Evolutionary conservation across 805 yeast species (phyloP).

Genomic region (Metschnikowia santaceciliae): DNA sequence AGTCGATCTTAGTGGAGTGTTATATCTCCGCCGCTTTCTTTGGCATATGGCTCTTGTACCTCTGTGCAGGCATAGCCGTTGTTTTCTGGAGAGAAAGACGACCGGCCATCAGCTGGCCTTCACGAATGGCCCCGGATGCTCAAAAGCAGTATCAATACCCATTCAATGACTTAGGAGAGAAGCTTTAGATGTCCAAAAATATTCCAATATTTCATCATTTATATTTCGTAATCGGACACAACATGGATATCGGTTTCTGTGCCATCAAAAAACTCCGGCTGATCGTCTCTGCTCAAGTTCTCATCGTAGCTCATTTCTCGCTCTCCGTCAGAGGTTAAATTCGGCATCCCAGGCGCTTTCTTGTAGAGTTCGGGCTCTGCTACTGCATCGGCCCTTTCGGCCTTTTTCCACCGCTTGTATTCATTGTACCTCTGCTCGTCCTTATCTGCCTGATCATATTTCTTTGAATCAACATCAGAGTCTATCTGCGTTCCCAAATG

Average conservation of each 20-base stretch:
- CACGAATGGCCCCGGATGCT: constrained; percentile 7
- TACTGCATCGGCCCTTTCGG: not conserved
- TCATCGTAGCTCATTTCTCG: constrained; percentile 25
- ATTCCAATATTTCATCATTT: not conserved
- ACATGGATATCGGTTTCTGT: constrained; percentile 15
- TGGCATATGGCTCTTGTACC: constrained; percentile 46
- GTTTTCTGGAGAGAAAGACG: constrained; percentile 4
- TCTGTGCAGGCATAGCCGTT: constrained; percentile 33
- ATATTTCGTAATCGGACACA: not conserved
- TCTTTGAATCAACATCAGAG: constrained; percentile 9
- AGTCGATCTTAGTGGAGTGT: constrained; percentile 43
- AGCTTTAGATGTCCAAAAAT: not conserved
- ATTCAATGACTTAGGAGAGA: constrained; percentile 9
- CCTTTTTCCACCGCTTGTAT: constrained; percentile 12
- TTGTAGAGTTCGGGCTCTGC: not conserved
- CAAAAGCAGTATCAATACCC: constrained; percentile 8
- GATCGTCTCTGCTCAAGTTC: constrained; percentile 33
- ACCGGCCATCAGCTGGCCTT: constrained; percentile 11
- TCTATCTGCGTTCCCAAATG: constrained; percentile 47
- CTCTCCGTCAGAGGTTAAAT: constrained; percentile 12
- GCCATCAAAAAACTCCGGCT: constrained; percentile 39
- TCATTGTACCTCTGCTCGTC: constrained; percentile 13
- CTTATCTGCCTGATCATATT: constrained; percentile 7
- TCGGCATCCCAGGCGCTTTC: not conserved
- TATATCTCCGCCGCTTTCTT: constrained; percentile 43